Conservation (phyloP, 2,329 filamentous ascomycete species). For the Cadophora malorum region DNA sequence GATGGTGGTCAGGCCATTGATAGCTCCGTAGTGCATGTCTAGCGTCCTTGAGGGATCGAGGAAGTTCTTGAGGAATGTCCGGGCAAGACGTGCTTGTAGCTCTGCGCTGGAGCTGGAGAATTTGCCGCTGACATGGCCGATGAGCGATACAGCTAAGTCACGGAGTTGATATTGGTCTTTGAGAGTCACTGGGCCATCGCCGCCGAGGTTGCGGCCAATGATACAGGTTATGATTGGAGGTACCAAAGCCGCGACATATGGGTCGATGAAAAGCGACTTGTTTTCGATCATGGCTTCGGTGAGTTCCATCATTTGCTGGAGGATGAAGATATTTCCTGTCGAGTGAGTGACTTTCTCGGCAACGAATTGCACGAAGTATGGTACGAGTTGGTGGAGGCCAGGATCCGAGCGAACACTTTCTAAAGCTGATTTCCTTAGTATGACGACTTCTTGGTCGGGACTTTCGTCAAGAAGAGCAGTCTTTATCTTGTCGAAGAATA, state of each 20-base stretch:
- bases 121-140: constrained; percentile 79
- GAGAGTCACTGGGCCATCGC: constrained; percentile 58
- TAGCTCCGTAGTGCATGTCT: constrained; percentile 86
- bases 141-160: constrained; percentile 81
- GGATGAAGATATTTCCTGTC: constrained; percentile 85
- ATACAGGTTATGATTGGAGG: constrained; percentile 92
- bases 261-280: constrained; percentile 73
- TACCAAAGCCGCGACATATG: constrained; percentile 70
- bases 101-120: constrained; percentile 83
- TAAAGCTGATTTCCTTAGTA: constrained; percentile 82
- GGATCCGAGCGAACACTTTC: constrained; percentile 88
- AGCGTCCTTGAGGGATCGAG: constrained; percentile 85
- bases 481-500: constrained; percentile 97
- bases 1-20: constrained; percentile 79
- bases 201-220: constrained; percentile 73
- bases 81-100: constrained; percentile 84
- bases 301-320: constrained; percentile 92
- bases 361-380: constrained; percentile 96
- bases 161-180: constrained; percentile 79
- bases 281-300: constrained; percentile 85
- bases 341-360: constrained; percentile 95
- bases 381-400: constrained; percentile 91
- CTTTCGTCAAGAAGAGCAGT: constrained; percentile 86
- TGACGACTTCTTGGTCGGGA: constrained; percentile 75
- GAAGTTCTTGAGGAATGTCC: constrained; percentile 93